A percentile compares a stretch with the other conserved stretches of the same genome.
phyloP scores from a whole-genome alignment of 495 filamentous ascomycete genomes.

The Clohesyomyces aquaticus region DNA sequence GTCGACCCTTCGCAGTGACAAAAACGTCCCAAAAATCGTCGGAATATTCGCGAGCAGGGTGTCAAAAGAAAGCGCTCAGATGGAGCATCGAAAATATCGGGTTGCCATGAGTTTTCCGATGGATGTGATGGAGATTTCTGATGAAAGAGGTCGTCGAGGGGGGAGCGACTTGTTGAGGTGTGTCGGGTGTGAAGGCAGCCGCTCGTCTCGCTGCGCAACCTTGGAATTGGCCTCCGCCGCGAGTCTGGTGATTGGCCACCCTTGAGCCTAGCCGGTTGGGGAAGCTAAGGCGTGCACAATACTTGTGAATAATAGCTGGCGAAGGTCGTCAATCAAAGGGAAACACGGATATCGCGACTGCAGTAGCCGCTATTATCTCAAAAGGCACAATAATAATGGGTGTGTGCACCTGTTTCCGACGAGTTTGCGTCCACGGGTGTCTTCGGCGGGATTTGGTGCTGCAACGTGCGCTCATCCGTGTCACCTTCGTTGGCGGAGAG shows the following conservation, averaged over 20 bases:
- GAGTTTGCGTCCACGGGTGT: too few relatives aligned
- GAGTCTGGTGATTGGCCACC: not conserved
- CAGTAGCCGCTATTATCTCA: too few relatives aligned
- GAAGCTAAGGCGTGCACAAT: constrained; percentile 3
- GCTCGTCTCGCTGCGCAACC: not conserved
- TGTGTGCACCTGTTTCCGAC: too few relatives aligned
- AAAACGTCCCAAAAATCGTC: constrained; percentile 14
- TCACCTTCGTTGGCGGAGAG: not conserved
- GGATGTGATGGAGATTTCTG: constrained; percentile 16
- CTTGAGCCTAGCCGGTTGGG: constrained; percentile 9
- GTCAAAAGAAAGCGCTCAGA: constrained; percentile 28
- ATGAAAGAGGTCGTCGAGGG: constrained; percentile 11
- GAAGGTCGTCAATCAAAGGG: not conserved
- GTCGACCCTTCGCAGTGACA: constrained; percentile 19
- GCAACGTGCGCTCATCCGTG: too few relatives aligned
- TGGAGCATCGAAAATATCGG: constrained; percentile 10
- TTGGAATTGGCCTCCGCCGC: not conserved
- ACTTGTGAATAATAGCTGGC: constrained; percentile 4
- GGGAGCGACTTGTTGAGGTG: constrained; percentile 24
- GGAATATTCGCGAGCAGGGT: constrained; percentile 35
- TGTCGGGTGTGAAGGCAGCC: constrained; percentile 5
- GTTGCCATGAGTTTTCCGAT: constrained; percentile 26
- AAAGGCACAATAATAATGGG: too few relatives aligned
- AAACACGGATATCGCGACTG: not conserved
- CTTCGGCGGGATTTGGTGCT: too few relatives aligned